Base-by-base conservation (phyloP, 108 stramenopile species). In the Skeletonema potamos region DNA sequence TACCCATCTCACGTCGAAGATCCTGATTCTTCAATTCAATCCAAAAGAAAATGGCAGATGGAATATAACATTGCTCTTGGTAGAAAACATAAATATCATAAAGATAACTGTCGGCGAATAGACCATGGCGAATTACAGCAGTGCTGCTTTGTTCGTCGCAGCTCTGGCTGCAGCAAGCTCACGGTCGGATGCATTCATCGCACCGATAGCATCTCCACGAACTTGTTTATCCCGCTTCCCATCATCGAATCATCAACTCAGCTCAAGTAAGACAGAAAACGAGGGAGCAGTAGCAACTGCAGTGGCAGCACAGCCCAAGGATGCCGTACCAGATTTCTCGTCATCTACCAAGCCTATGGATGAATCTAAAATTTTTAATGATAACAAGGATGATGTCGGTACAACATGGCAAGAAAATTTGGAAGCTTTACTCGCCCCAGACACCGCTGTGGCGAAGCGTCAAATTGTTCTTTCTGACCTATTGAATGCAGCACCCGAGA, bases 401-500 rank as follows among this genome's bases (percentile, higher is more conserved):
- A 68, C 66, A 12, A 67, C 71, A 1, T 93, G 92, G 92, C 88
- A 93, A 72, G 78, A 77, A 20, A 87, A 80, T 41, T 66, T 93
- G 29, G 92, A 93, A 27, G 57, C 84, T 5, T 58, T 93, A 30
- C 62, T 94, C 55, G 82, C 85, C 66, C 92, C 92, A 4, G 39
- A 70, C 36, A 91, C 90, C n/a, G 68, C 85, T 15, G 57, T 76
- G 24, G 88, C 89, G 18, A 74, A 87, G 62, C 74, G 90, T 66
- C 92, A 94, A 66, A 80, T 86, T 36, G 73, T 94, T 17, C 43
- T 94, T 30, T 77, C 74, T 26, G 90, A 94, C 58, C 73, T 94
- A 36, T 54, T 91, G 63, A 82, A 70, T 58, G 77, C 90, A 15
- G 86, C 86, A 62, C 75, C 88, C 36, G 70, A 89, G 51, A 94